These are phyloP conservation scores for Rhytidhysteron rufulum DNA, from an alignment of 2,329 filamentous ascomycete genomes.

Conservation along the genomic window DNA sequence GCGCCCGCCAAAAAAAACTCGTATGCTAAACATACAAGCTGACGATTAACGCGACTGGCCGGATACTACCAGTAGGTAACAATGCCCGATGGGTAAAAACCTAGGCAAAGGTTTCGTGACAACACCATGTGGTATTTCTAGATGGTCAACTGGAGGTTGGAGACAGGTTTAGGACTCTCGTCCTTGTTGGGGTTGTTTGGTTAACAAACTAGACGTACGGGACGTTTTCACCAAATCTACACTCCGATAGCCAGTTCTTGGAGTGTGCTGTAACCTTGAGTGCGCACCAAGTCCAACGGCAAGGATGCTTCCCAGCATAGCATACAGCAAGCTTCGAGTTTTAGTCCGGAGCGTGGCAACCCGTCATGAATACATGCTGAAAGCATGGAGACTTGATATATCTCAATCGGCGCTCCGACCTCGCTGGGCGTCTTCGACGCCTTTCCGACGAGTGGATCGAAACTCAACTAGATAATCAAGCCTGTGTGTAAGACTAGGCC, in stretches of 20 bases:
- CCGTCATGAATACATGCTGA: constrained; percentile 24
- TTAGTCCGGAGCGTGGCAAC: constrained; percentile 36
- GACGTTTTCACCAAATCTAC: constrained; percentile 38
- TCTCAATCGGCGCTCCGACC: constrained; percentile 39
- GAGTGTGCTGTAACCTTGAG: constrained; percentile 13
- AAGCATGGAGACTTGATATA: constrained; percentile 20
- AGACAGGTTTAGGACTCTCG: constrained; percentile 34
- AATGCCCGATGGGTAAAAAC: constrained; percentile 42
- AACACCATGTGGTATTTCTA: constrained; percentile 31
- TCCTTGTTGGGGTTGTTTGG: constrained; percentile 34
- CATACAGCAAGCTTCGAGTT: constrained; percentile 8
- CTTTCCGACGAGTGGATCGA: constrained; percentile 59
- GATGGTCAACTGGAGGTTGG: constrained; percentile 30
- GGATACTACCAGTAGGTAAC: constrained; percentile 47
- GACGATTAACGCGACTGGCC: constrained; percentile 67
- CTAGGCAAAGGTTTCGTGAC: constrained; percentile 50
- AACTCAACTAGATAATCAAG: constrained; percentile 28
- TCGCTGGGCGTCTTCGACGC: constrained; percentile 49
- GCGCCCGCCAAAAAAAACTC: constrained; percentile 57
- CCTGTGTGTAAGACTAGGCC: constrained; percentile 44
- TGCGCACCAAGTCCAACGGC: constrained; percentile 23
- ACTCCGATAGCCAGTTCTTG: constrained; percentile 5
- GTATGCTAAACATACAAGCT: constrained; percentile 50
- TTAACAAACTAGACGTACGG: constrained; percentile 39
- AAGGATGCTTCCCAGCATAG: constrained; percentile 8